Evolutionary conservation across 495 filamentous ascomycete species (phyloP).

Genomic region (Talaromyces stipitatus): DNA sequence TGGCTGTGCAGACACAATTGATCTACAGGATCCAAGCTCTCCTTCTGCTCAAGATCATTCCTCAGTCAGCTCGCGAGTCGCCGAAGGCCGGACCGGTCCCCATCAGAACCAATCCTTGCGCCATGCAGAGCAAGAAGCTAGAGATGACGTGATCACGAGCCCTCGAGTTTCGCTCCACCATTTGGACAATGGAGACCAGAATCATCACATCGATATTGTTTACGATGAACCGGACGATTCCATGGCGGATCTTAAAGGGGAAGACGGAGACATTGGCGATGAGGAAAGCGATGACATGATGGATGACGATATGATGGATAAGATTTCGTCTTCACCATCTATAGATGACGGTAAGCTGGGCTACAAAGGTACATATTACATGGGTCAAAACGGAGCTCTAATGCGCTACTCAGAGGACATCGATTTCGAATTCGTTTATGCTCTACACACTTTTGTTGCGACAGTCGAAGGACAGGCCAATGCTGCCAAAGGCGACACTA

Average conservation of each 20-base stretch:
- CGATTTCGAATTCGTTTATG: slow-evolving; percentile 99
- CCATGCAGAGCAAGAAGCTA: slow-evolving; percentile 66
- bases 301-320: slow-evolving; percentile 92
- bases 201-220: slow-evolving; percentile 34
- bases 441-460: slow-evolving; percentile 92
- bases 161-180: slow-evolving; percentile 34
- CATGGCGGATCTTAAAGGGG: slow-evolving; percentile 29
- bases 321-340: slow-evolving; percentile 94
- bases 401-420: slow-evolving; percentile 83
- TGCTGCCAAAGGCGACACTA: slow-evolving; percentile 95
- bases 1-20: slow-evolving; percentile 69
- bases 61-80: slow-evolving; percentile 39
- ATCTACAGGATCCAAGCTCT: slow-evolving; percentile 77
- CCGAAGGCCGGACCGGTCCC: slow-evolving; percentile 57
- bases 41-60: slow-evolving; percentile 78
- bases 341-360: slow-evolving; percentile 91
- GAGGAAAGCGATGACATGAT: slow-evolving; percentile 64
- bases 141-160: slow-evolving; percentile 53
- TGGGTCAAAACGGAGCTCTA: not conserved
- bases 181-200: slow-evolving; percentile 40
- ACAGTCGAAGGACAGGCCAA: slow-evolving; percentile 98
- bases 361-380: not conserved
- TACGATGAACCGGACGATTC: slow-evolving; percentile 30
- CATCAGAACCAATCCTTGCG: slow-evolving; percentile 80
- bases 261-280: slow-evolving; percentile 46